Conservation (phyloP, 352 stramenopile genomes). For the Elongisporangium senticosum region DNA sequence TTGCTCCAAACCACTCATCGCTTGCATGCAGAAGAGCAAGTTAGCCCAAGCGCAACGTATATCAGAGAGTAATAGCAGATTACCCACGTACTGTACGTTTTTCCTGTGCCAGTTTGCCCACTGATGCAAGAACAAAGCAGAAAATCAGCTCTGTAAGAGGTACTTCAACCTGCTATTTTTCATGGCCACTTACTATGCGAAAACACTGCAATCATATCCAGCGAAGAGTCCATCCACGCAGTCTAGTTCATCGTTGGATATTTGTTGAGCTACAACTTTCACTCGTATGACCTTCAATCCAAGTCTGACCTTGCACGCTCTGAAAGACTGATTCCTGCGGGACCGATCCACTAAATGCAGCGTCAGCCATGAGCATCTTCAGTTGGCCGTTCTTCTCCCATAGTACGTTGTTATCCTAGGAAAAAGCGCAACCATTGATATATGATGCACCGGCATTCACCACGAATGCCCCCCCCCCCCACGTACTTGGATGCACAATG, state of each 20-base stretch:
- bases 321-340: constrained; percentile 40
- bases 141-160: neutral
- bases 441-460: neutral
- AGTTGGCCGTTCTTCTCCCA: constrained; percentile 69
- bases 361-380: constrained; percentile 50
- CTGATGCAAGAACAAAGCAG: constrained; percentile 14
- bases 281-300: too few relatives aligned
- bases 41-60: neutral
- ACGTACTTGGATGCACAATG: constrained; percentile 29
- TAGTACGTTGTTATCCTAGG: constrained; percentile 32
- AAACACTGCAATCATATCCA: constrained; percentile 67
- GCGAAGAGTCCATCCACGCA: constrained; percentile 53
- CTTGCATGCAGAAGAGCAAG: constrained; percentile 11
- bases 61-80: neutral
- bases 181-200: constrained; percentile 47
- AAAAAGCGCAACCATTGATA: neutral
- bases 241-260: constrained; percentile 19
- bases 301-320: constrained; percentile 54
- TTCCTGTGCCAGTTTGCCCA: constrained; percentile 62
- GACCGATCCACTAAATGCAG: constrained; percentile 31
- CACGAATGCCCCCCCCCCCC: neutral
- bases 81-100: constrained; percentile 48
- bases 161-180: neutral
- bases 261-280: neutral
- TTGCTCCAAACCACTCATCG: constrained; percentile 54